These are phyloP conservation scores for Vaucheria bursata DNA, from an alignment of 352 stramenopile species.

Conservation along the genomic window DNA sequence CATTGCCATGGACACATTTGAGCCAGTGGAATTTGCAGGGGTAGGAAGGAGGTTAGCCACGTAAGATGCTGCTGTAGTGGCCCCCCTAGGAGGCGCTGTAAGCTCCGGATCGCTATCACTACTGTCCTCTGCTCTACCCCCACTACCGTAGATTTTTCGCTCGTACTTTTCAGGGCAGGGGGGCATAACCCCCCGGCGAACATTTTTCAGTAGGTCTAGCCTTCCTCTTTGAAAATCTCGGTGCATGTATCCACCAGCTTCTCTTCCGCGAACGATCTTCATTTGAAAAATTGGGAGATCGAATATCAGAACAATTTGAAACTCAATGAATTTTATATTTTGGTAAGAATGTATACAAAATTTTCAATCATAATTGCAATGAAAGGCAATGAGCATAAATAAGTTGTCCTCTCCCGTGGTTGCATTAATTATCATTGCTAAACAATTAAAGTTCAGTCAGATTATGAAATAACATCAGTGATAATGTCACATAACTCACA, in stretches of 20 bases:
- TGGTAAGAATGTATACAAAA: too few relatives aligned
- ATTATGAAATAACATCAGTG: too few relatives aligned
- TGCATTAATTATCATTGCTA: too few relatives aligned
- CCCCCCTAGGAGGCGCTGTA: constrained; percentile 13
- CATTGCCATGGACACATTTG: too few relatives aligned
- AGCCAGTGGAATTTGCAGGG: too few relatives aligned
- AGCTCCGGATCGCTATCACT: constrained; percentile 39
- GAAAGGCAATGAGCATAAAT: too few relatives aligned
- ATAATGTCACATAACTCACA: too few relatives aligned
- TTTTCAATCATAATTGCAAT: too few relatives aligned
- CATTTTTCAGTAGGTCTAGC: constrained; percentile 35
- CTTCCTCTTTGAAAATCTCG: constrained; percentile 25
- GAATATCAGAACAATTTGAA: constrained; percentile 34
- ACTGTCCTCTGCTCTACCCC: constrained; percentile 17
- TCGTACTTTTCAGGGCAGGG: constrained; percentile 33
- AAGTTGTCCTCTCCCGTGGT: too few relatives aligned
- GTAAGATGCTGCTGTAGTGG: neutral
- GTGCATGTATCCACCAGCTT: constrained; percentile 45
- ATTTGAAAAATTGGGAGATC: constrained; percentile 27
- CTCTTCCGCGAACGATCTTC: constrained; percentile 35
- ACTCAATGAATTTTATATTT: constrained; percentile 43
- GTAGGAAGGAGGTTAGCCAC: neutral
- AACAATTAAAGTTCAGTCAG: too few relatives aligned
- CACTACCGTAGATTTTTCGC: constrained; percentile 33
- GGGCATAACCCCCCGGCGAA: constrained; percentile 35